Evolutionary conservation across 2,329 filamentous ascomycete species (phyloP).

Genomic region (Neopestalotiopsis clavispora): DNA sequence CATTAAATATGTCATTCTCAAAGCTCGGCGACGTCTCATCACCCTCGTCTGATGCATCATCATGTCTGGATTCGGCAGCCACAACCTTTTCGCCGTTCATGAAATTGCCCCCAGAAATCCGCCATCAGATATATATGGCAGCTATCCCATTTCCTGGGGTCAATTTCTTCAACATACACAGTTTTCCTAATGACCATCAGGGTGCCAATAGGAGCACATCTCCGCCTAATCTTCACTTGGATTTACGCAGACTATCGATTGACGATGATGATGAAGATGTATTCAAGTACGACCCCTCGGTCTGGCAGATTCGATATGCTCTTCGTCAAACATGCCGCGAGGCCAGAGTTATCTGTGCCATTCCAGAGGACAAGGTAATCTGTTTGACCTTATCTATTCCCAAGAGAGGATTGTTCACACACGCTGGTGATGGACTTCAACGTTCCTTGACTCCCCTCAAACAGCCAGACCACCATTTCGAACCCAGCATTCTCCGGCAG

Average conservation of each 20-base stretch:
- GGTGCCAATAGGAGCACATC: constrained; percentile 34
- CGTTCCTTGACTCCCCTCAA: constrained; percentile 23
- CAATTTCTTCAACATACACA: constrained; percentile 41
- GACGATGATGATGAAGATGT: constrained; percentile 31
- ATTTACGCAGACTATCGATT: constrained; percentile 34
- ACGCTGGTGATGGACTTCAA: constrained; percentile 33
- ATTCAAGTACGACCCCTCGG: constrained; percentile 34
- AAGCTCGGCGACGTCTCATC: constrained; percentile 6
- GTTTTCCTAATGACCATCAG: constrained; percentile 36
- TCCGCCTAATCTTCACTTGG: constrained; percentile 34
- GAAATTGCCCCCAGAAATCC: constrained; percentile 34
- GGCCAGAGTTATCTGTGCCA: constrained; percentile 29
- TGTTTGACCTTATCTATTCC: constrained; percentile 33
- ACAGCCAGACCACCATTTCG: background rate
- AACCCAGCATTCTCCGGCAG: constrained; percentile 27
- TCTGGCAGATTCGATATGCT: constrained; percentile 31
- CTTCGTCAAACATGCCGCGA: constrained; percentile 33
- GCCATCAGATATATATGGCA: constrained; percentile 32
- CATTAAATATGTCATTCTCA: constrained; percentile 6
- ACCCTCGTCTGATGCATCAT: constrained; percentile 18
- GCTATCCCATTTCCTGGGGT: constrained; percentile 33
- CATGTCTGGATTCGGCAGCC: background rate
- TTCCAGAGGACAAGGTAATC: constrained; percentile 25
- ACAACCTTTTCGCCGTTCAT: constrained; percentile 28
- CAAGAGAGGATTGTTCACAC: constrained; percentile 31